Evolutionary conservation across 2,329 filamentous ascomycete genomes (phyloP), one percentile per base, ranked within the genome.

Genomic region (Colletotrichum eremochloae): DNA sequence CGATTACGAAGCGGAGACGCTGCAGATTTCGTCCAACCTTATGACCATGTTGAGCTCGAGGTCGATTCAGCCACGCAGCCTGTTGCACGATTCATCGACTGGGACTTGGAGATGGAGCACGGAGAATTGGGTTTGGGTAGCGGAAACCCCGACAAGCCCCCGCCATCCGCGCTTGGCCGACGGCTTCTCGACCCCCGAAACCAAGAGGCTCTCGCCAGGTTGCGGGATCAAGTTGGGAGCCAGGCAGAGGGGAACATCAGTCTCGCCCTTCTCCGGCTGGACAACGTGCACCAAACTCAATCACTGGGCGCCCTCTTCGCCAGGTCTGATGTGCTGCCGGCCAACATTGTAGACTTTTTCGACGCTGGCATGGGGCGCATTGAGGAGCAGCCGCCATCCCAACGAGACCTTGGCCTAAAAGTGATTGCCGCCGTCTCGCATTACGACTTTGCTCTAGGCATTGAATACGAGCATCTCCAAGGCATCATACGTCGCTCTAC

Each of bases 1-100:
- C 62, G 36, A 50, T 40, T 60, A 3, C 60, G 44, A 68, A 63
- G 58, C 52, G 65, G 58, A 14, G 18, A 56, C 5, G 24, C 55
- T 7, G 56, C n/a, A 8, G 50, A 24, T 29, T 71, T 71, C 56
- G 31, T 67, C 63, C 63, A 71, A 42, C 68, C 68, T 12, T 66
- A 44, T 36, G 36, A 53, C 7, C 55, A 67, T 8, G 42, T 71
- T 2, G 63, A 71, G n/a, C 20, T 70, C n/a, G 15, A 67, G 11
- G 20, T 70, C 8, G 36, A 50, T 15, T 15, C 38, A 4, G 24
- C 55, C 20, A 31, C 52, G 29, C 12, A 31, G 33, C 5, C 31
- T 7, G n/a, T 55, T 14, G 36, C 33, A 3, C 55, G 36, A n/a
- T 55, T 55, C 33, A 67, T 70, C 36, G 24, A 67, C 33, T 56